phyloP scores from a whole-genome alignment of 495 filamentous ascomycete genomes.

The Xylaria intraflava region DNA sequence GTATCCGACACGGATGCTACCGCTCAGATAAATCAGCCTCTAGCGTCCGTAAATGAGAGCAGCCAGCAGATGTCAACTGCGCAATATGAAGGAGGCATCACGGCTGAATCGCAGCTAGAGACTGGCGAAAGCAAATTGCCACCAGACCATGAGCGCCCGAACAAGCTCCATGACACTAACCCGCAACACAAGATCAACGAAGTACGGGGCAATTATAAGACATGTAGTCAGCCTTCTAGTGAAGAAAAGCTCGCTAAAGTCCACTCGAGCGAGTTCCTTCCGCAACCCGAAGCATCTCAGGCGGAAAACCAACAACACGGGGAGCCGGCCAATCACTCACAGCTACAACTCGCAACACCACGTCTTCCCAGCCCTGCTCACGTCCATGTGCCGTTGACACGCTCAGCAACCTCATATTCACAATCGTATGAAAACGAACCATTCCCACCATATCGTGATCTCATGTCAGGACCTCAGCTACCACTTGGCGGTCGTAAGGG shows the following conservation, averaged over 20 bases:
- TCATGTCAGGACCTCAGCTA: neutral
- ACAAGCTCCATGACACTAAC: neutral
- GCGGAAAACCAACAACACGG: neutral
- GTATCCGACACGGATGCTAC: neutral
- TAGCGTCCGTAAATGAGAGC: too few species aligned
- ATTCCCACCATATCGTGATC: constrained; percentile 7
- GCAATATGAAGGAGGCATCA: neutral
- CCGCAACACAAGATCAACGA: neutral
- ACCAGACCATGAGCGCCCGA: neutral
- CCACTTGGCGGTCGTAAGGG: neutral
- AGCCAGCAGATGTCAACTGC: neutral
- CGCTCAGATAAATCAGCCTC: neutral
- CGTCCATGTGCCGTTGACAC: neutral
- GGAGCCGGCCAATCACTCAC: neutral
- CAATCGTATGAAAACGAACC: neutral
- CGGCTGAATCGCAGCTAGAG: neutral
- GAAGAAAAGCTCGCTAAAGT: neutral
- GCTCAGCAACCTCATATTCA: neutral
- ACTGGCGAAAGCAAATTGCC: neutral
- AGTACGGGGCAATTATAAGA: neutral
- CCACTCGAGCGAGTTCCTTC: neutral
- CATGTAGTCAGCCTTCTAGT: neutral
- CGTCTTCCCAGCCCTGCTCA: neutral
- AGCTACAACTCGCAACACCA: too few species aligned
- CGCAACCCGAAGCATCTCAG: neutral